Percentiles rank a stretch among this genome's conserved stretches.
These are phyloP conservation scores for Chlamydomonas schloesseri DNA, from an alignment of 139 green algal species.

Conservation along the genomic window DNA sequence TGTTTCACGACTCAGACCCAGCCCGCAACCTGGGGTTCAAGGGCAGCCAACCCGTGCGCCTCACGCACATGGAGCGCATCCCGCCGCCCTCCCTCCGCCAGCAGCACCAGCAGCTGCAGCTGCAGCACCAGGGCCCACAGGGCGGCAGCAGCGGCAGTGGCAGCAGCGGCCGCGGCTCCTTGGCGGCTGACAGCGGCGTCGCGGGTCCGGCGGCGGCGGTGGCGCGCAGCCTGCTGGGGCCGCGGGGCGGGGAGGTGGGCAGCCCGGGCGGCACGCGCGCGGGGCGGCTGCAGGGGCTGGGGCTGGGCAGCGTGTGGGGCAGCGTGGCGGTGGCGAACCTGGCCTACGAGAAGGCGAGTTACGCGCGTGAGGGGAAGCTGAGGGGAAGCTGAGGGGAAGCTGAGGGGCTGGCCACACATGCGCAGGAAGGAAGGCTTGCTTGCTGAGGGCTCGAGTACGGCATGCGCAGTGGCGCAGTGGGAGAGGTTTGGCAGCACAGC, in stretches of 20 bases:
- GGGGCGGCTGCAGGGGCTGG: slow-evolving; percentile 17
- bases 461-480: too few species aligned
- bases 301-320: slow-evolving; percentile 30
- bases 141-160: not conserved
- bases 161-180: not conserved
- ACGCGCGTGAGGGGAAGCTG: not conserved
- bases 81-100: not conserved
- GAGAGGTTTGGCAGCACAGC: too few species aligned
- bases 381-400: too few species aligned
- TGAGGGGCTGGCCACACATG: too few species aligned
- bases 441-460: too few species aligned
- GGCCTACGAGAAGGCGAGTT: slow-evolving; percentile 34
- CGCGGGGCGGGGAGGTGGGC: not conserved
- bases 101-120: not conserved
- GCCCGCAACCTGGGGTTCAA: slow-evolving; percentile 11
- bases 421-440: too few species aligned
- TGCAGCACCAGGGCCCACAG: not conserved
- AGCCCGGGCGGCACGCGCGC: slow-evolving; percentile 2
- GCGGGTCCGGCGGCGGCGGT: not conserved
- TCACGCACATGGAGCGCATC: slow-evolving; percentile 16
- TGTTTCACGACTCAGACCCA: slow-evolving; percentile 21
- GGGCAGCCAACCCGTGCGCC: slow-evolving; percentile 10
- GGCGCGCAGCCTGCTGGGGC: not conserved
- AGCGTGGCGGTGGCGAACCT: slow-evolving; percentile 40
- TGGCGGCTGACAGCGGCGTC: too few species aligned